A percentile compares a stretch with the other conserved stretches of the same genome.
phyloP scores from a whole-genome alignment of 208 protist species.

The Leishmania aethiopica region DNA sequence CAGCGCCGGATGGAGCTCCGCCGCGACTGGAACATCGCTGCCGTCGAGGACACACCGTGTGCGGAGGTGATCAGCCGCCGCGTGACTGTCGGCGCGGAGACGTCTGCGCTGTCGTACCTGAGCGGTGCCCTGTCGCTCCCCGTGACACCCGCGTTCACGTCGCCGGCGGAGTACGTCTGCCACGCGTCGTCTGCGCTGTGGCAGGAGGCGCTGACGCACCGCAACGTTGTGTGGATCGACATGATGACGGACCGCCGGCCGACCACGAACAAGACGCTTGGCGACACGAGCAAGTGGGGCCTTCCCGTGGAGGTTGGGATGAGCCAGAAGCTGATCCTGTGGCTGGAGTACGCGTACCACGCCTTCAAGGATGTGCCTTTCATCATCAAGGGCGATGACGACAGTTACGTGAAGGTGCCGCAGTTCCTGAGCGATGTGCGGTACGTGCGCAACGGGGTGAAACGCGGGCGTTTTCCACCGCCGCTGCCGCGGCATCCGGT shows the following conservation, averaged over 20 bases:
- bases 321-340: conserved; percentile 48
- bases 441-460: conserved; percentile 2
- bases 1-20: conserved; percentile 9
- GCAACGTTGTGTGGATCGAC: conserved; percentile 38
- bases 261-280: conserved; percentile 27
- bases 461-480: not conserved
- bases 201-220: conserved; percentile 39
- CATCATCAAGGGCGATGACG: conserved; percentile 62
- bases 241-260: conserved; percentile 36
- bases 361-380: conserved; percentile 38
- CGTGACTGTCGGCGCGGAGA: conserved; percentile 1
- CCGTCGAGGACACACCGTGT: not conserved
- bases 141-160: conserved; percentile 11
- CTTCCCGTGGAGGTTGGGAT: conserved; percentile 40
- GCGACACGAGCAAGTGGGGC: conserved; percentile 45
- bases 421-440: conserved; percentile 50
- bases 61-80: not conserved
- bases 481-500: not conserved
- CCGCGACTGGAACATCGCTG: not conserved
- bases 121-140: conserved; percentile 5
- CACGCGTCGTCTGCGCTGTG: conserved; percentile 32
- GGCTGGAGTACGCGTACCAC: conserved; percentile 44
- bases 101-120: conserved; percentile 4
- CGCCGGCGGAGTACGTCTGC: conserved; percentile 18
- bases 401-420: conserved; percentile 56